Evolutionary conservation across 768 basidiomycete species (phyloP).

Genomic region (Russula compacta): DNA sequence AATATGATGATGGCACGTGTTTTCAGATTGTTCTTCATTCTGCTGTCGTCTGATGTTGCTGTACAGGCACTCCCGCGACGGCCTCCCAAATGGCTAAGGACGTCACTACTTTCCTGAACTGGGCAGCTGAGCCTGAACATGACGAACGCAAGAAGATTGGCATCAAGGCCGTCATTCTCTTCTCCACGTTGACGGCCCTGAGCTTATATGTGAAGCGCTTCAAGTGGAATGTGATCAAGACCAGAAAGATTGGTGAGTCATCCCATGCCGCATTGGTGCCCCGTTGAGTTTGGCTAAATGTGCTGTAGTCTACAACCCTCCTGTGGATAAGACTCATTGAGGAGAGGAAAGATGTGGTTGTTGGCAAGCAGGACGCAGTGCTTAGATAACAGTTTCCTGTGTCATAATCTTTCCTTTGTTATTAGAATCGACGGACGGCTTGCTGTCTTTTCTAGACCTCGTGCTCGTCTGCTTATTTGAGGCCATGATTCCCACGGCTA

Average conservation of each 20-base stretch:
- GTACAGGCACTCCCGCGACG: conserved; percentile 84
- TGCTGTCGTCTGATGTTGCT: neutral
- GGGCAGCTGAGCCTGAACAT: conserved; percentile 97
- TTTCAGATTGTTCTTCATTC: neutral
- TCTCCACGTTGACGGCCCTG: conserved; percentile 73
- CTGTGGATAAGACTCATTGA: conserved; percentile 38
- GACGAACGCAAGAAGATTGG: conserved; percentile 97
- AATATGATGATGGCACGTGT: conserved; percentile 82
- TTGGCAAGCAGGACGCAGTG: neutral
- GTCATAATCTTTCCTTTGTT: conserved; percentile 4
- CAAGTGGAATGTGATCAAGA: conserved; percentile 91
- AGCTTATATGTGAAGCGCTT: conserved; percentile 89
- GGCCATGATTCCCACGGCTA: conserved; percentile 3
- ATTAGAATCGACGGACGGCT: neutral
- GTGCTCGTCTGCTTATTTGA: neutral
- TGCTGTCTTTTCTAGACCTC: too few relatives aligned
- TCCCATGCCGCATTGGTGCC: neutral
- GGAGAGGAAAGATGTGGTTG: conserved; percentile 1
- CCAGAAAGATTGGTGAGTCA: conserved; percentile 78
- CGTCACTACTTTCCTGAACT: conserved; percentile 88
- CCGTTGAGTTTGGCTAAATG: conserved; percentile 4
- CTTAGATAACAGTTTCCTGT: conserved; percentile 10
- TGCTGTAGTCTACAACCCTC: conserved; percentile 50
- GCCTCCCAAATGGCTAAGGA: conserved; percentile 99
- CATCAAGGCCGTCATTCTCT: conserved; percentile 89